Evolutionary conservation across 768 basidiomycete genomes (phyloP), one percentile per base, ranked within the genome.

Genomic region (Dentipellis sp.): DNA sequence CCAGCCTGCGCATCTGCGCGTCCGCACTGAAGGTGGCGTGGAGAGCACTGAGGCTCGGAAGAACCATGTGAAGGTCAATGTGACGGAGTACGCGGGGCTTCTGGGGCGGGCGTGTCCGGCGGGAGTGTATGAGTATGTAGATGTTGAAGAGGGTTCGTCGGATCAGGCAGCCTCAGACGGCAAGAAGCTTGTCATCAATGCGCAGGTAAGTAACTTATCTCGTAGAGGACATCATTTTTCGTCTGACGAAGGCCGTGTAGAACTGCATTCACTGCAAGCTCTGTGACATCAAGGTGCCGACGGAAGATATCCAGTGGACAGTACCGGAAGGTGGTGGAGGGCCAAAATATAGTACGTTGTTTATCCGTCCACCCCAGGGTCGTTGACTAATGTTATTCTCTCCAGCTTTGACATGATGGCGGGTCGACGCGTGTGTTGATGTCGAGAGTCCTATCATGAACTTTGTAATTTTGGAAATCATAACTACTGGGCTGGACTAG

Each of bases 311-410:
- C 62, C 91, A 86, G 14, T 98, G 95, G 95, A 87, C 84, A 5
- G 93, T 97, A 0, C 97, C 97, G 0, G 94, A 98, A 71, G 95
- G 94, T 10, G 89, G 92, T 11, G 95, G 95, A 35, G 95, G 95
- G 52, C 95, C 94, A 38, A 95, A 95, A 69, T 98, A 97, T 67
- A 88, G 94, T 95, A 34, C 10, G 21, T 48, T 39, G 21, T 51
- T 21, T 53, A 34, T 14, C 29, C 11, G 22, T 19, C 42, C n/a
- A 5, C 9, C 19, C 19, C 16, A 19, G 14, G 16, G 6, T 29
- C 3, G 6, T 29, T 29, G 53, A 60, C 37, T 36, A 35, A 19
- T 21, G 29, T 35, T 21, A 14, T 34, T 49, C 16, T 38, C n/a
- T 19, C n/a, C 9, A 52, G 51, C 51, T 7, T 21, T 52, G 29